A percentile compares a stretch with the other conserved stretches of the same genome.
Conservation (phyloP, 2,329 filamentous ascomycete species). For the Magnaporthiopsis poae region DNA sequence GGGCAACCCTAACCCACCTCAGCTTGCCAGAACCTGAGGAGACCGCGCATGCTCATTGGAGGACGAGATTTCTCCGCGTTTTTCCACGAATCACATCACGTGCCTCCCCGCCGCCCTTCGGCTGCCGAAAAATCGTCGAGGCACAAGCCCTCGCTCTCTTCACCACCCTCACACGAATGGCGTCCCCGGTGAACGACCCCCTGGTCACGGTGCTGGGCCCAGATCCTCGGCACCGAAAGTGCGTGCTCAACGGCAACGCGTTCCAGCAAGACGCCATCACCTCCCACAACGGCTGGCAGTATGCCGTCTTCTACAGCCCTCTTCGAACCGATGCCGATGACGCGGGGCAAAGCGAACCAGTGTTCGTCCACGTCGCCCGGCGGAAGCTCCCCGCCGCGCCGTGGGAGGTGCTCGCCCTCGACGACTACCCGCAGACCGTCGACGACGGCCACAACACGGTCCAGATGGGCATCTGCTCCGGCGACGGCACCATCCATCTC, state of each 20-base stretch:
- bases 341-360: conserved; percentile 19
- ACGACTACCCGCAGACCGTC: conserved; percentile 38
- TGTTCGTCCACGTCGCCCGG: conserved; percentile 36
- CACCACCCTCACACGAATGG: background rate
- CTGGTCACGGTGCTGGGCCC: conserved; percentile 23
- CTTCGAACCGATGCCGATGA: background rate
- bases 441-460: conserved; percentile 45
- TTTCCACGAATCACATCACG: background rate
- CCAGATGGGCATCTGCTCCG: conserved; percentile 38
- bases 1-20: too few species aligned
- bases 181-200: conserved; percentile 19
- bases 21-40: too few species aligned
- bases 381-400: conserved; percentile 28
- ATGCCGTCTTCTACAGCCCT: conserved; percentile 34
- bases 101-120: too few species aligned
- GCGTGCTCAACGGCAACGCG: conserved; percentile 34
- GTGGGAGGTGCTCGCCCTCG: conserved; percentile 38
- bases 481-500: conserved; percentile 43
- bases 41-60: background rate
- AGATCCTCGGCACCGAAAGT: conserved; percentile 26
- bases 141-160: too few species aligned
- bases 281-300: conserved; percentile 39
- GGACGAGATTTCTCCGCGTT: background rate
- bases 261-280: conserved; percentile 39
- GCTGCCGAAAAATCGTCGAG: too few species aligned